Conservation (phyloP, 768 basidiomycete species). For the Termitomyces sp. region DNA sequence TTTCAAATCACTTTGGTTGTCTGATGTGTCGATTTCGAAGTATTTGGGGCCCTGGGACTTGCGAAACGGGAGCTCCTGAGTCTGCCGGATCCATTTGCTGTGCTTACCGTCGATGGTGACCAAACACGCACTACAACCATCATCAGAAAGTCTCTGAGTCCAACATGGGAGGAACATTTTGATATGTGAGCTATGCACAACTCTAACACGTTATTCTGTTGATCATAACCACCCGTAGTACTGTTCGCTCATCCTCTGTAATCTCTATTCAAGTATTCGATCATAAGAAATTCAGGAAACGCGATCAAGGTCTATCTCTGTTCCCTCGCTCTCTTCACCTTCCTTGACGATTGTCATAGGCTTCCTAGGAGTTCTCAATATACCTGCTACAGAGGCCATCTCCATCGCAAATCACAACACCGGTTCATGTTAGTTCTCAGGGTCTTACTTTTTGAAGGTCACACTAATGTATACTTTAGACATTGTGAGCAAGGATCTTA, state of each 20-base stretch:
- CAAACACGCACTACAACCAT: constrained; percentile 78
- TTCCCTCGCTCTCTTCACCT: constrained; percentile 3
- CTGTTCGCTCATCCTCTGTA: constrained; percentile 69
- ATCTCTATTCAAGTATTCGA: constrained; percentile 88
- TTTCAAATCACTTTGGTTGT: background rate
- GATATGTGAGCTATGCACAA: constrained; percentile 57
- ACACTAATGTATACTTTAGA: constrained; percentile 34
- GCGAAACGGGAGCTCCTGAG: constrained; percentile 76
- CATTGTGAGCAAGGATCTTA: constrained; percentile 71
- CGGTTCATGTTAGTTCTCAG: constrained; percentile 25
- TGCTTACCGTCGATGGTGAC: constrained; percentile 82
- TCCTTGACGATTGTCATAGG: constrained; percentile 31
- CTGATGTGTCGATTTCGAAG: constrained; percentile 31
- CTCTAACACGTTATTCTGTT: constrained; percentile 14
- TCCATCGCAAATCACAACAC: constrained; percentile 41
- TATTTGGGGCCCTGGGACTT: constrained; percentile 73
- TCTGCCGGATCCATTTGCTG: constrained; percentile 86
- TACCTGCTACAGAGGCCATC: constrained; percentile 53
- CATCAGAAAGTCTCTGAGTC: constrained; percentile 62
- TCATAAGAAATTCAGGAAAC: constrained; percentile 82
- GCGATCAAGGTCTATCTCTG: constrained; percentile 65
- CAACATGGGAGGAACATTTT: constrained; percentile 84
- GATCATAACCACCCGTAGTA: constrained; percentile 33
- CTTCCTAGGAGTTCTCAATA: constrained; percentile 57
- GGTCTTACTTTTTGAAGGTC: constrained; percentile 15